Conservation (phyloP, 495 filamentous ascomycete genomes). For the Pyrenula massariospora region DNA sequence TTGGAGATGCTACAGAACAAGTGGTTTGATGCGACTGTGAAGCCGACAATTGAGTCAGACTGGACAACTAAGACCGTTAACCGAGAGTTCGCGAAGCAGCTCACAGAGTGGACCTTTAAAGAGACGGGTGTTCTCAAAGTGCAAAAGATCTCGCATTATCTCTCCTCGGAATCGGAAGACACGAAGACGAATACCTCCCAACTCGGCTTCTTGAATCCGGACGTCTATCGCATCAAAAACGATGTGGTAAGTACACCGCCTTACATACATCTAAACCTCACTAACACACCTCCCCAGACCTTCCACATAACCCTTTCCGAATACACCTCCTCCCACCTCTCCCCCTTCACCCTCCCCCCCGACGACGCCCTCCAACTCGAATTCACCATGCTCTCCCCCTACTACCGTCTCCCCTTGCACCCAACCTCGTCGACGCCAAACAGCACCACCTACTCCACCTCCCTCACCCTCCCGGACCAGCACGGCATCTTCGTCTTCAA, state of each 20-base stretch:
- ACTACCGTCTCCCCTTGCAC: conserved; percentile 74
- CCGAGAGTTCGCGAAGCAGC: conserved; percentile 69
- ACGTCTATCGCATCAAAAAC: conserved; percentile 93
- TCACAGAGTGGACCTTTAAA: conserved; percentile 87
- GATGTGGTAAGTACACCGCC: conserved; percentile 65
- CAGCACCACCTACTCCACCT: conserved; percentile 59
- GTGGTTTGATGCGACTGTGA: conserved; percentile 81
- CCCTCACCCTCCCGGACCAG: conserved; percentile 82
- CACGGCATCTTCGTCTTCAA: conserved; percentile 97
- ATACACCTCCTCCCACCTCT: conserved; percentile 56
- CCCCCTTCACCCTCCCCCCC: conserved; percentile 57
- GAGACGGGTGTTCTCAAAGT: conserved; percentile 79
- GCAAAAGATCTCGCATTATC: conserved; percentile 69
- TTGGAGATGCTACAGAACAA: conserved; percentile 76
- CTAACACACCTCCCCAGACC: conserved; percentile 37
- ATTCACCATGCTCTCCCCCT: conserved; percentile 97
- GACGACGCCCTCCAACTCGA: conserved; percentile 78
- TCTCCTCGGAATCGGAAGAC: conserved; percentile 36
- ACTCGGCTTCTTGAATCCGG: conserved; percentile 54
- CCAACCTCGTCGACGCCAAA: conserved; percentile 47
- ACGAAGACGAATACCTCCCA: conserved; percentile 23
- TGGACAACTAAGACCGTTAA: conserved; percentile 60
- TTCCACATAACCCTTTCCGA: conserved; percentile 86
- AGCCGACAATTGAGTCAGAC: conserved; percentile 33
- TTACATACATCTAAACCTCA: no score